Conservation (phyloP, 345 rosid species). For the Eucalyptus fibrosa region DNA sequence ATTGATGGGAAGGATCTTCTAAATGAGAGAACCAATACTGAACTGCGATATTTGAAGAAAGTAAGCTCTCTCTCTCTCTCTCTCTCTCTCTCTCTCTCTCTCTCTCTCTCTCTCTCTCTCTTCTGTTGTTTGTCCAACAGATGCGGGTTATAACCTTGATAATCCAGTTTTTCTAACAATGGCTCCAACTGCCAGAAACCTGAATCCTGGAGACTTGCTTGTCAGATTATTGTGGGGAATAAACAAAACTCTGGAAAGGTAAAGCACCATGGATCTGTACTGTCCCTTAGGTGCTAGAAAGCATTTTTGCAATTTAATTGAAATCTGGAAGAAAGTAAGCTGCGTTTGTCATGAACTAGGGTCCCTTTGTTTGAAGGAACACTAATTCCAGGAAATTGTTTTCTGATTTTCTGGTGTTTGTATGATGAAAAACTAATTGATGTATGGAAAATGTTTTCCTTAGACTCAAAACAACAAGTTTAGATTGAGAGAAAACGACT, state of each 20-base stretch:
- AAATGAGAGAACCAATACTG: constrained; percentile 68
- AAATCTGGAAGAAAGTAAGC: not conserved
- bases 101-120: not conserved
- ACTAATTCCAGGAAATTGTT: not conserved
- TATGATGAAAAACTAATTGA: not conserved
- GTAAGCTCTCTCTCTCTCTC: not conserved
- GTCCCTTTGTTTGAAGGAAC: not conserved
- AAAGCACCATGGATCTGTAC: not conserved
- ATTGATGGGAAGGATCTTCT: constrained; percentile 61
- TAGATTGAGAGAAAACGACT: not conserved
- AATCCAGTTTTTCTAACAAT: not conserved
- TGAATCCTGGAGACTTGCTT: constrained; percentile 85
- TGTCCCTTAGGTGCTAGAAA: not conserved
- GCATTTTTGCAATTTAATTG: not conserved
- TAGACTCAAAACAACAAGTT: not conserved
- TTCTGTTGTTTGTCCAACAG: not conserved
- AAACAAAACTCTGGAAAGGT: constrained; percentile 86
- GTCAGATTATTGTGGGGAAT: constrained; percentile 89
- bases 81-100: not conserved
- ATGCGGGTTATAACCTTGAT: not conserved
- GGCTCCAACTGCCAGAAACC: constrained; percentile 39
- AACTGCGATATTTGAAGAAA: constrained; percentile 57
- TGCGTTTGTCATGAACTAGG: not conserved
- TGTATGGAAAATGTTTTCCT: not conserved
- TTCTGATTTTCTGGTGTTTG: not conserved